Base-by-base conservation (phyloP, 2,329 filamentous ascomycete species). In the Hymenotorrendiella dingleyae region DNA sequence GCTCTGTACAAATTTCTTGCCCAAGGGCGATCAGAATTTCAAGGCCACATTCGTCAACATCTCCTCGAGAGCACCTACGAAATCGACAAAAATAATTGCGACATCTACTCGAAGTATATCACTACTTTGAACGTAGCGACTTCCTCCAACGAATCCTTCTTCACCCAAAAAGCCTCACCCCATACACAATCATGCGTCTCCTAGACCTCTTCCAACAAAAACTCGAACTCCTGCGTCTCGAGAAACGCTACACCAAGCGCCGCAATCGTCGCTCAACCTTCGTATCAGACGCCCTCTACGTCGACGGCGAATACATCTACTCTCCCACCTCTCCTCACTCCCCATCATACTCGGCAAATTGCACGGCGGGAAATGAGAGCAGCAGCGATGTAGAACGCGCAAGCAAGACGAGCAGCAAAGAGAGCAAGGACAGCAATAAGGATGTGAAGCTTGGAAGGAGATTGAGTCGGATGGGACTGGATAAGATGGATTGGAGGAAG, bases 291-390 rank as follows among this genome's bases (percentile, higher is more conserved):
- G 91, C 89, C 22, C 77, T 86, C 63, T 97, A 97, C 66, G 85
- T 96, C 52, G 87, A 97, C 63, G 93, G 90, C 67, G 91, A 96
- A 71, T 96, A 96, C 70, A 74, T 95, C 64, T 94, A 89, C 73
- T 76, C 78, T 50, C 49, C 56, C 22, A 55, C 38, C 9, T 54
- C 70, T 40, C 76, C 78, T 50, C 49, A 55, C 22, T 54, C 38
- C 9, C 53, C 70, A 39, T 64, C 69, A 36, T 71, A 69, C 43
- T 68, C 66, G 32, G 64, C 60, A 42, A 55, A 57, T 24, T 50
- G 49, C 29, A 59, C 49, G 54, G 63, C 65, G 33, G 50, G 57
- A 27, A 56, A 49, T 50, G 52, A 45, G 16, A 46, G 48, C 19
- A 46, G 48, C 19, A 49, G 44, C 41, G 45, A 54, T 3, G 42